Conservation (phyloP, 2,329 filamentous ascomycete species). For the Pseudomassariella vexata region DNA sequence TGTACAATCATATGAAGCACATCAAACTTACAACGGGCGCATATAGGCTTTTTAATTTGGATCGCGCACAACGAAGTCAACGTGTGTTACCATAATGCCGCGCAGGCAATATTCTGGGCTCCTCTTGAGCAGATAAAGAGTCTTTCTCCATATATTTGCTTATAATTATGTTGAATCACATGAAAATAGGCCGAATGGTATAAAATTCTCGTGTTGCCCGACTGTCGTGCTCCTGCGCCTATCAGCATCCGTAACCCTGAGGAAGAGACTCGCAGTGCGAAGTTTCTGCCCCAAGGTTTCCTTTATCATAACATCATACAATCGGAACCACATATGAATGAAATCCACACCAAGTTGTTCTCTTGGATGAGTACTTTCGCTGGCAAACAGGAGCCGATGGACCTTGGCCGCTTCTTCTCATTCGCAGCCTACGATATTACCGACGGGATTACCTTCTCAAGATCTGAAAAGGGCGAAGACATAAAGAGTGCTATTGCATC, state of each 20-base stretch:
- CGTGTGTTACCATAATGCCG: neutral
- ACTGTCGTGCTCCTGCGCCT: constrained; percentile 2
- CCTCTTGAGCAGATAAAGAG: constrained; percentile 3
- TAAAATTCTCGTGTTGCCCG: constrained; percentile 5
- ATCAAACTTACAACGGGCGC: neutral
- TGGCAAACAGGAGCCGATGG: neutral
- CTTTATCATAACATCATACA: constrained; percentile 3
- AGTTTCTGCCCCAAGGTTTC: constrained; percentile 2
- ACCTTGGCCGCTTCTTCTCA: constrained; percentile 5
- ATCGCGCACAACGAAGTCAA: constrained; percentile 4
- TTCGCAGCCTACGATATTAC: constrained; percentile 20
- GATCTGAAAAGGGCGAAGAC: constrained; percentile 18
- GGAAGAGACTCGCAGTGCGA: constrained; percentile 1
- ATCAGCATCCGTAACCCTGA: constrained; percentile 2
- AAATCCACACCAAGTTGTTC: constrained; percentile 2
- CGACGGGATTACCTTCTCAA: constrained; percentile 19
- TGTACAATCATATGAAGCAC: neutral
- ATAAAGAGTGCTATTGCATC: constrained; percentile 17
- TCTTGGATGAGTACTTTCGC: constrained; percentile 1
- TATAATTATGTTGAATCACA: neutral
- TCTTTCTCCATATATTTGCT: neutral
- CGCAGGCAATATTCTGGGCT: neutral
- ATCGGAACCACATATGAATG: constrained; percentile 4
- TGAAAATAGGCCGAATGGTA: constrained; percentile 6
- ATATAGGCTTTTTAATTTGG: constrained; percentile 1